A percentile compares a stretch with the other conserved stretches of the same genome.
Evolutionary conservation across 257 asterid species (phyloP).

Genomic region (Solanum paucissectum): DNA sequence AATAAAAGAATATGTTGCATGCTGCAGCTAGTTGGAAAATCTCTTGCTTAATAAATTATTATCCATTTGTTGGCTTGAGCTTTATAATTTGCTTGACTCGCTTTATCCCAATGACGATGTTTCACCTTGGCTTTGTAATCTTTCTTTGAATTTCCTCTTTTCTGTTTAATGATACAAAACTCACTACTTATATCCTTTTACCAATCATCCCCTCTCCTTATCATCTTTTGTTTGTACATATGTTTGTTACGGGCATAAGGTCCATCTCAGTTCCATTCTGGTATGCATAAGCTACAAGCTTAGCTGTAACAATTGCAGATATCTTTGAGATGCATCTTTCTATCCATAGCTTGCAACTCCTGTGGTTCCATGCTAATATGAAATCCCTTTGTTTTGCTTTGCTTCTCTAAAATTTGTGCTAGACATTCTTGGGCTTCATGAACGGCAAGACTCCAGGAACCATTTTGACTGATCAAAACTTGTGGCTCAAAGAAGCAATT

Average conservation of each 20-base stretch:
- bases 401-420: neutral
- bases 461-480: constrained; percentile 81
- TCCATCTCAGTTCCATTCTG: neutral
- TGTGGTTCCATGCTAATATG: neutral
- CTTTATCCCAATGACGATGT: neutral
- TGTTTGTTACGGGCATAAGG: neutral
- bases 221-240: neutral
- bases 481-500: constrained; percentile 87
- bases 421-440: constrained; percentile 87
- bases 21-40: neutral
- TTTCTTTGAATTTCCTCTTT: neutral
- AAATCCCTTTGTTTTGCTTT: neutral
- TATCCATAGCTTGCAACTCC: neutral
- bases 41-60: neutral
- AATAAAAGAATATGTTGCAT: neutral
- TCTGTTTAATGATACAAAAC: neutral
- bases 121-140: neutral
- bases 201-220: neutral
- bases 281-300: neutral
- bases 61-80: neutral
- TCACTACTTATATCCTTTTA: neutral
- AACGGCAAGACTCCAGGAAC: constrained; percentile 93
- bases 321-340: neutral
- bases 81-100: neutral
- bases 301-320: neutral